These are phyloP conservation scores for Leptographium flavum DNA, from an alignment of 2,329 filamentous ascomycete species.

Conservation along the genomic window DNA sequence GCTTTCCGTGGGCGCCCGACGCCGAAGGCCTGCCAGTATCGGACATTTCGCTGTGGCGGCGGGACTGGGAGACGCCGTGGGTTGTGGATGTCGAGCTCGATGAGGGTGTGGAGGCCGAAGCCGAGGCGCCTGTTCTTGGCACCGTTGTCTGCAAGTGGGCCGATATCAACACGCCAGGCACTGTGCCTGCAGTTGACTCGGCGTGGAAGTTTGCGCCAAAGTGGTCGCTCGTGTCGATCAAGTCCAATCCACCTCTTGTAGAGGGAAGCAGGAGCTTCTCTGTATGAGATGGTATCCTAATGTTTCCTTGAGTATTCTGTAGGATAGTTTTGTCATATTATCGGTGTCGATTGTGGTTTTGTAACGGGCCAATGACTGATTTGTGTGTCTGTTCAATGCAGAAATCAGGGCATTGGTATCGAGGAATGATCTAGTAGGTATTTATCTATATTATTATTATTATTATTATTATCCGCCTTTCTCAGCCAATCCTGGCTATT, in stretches of 20 bases:
- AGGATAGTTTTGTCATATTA: neutral
- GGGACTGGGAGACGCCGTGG: slow-evolving; percentile 67
- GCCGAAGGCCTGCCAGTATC: slow-evolving; percentile 36
- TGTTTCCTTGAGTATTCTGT: neutral
- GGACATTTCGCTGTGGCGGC: slow-evolving; percentile 66
- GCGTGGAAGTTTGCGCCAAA: slow-evolving; percentile 58
- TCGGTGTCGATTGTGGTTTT: no score
- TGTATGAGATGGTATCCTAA: slow-evolving; percentile 20
- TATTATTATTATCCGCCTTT: no score
- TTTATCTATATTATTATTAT: no score
- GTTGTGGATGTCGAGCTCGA: slow-evolving; percentile 57
- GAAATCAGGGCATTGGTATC: no score
- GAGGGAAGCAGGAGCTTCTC: slow-evolving; percentile 62
- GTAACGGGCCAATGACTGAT: no score
- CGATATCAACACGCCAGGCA: slow-evolving; percentile 58
- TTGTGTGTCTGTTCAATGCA: no score
- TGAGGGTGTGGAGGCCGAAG: slow-evolving; percentile 8
- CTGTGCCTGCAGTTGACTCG: slow-evolving; percentile 76
- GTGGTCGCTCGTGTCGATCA: slow-evolving; percentile 62
- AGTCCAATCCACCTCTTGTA: slow-evolving; percentile 63
- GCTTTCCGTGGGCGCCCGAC: slow-evolving; percentile 36
- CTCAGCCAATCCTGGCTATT: no score
- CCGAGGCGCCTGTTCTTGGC: slow-evolving; percentile 33
- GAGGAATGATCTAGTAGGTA: no score
- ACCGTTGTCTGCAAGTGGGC: slow-evolving; percentile 72